Evolutionary conservation across 2,329 filamentous ascomycete species (phyloP), one percentile per base, ranked within the genome.

Genomic region (Kalmusia sp.): DNA sequence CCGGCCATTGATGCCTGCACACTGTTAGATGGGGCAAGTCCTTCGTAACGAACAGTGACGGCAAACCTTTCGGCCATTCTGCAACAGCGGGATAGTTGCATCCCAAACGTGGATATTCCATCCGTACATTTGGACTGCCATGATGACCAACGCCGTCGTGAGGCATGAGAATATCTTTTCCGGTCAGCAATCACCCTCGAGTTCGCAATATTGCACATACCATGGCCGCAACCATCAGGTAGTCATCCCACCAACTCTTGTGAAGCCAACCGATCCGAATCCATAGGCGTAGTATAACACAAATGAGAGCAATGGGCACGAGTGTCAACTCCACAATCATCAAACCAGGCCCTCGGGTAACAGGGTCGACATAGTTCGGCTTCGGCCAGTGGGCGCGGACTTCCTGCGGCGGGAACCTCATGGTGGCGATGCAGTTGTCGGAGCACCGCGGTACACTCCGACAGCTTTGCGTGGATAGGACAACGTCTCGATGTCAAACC

Each of bases 291-390:
- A 74, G 61, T 33, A 66, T 61, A 17, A 75, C 70, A 21, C 69
- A 69, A 9, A 72, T 62, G 52, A 74, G 66, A 21, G 72, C 72
- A 41, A 74, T 61, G 7, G 72, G 71, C 17, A 74, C 57, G 35
- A 75, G 53, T 15, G 71, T 72, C 47, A 74, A 53, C 37, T 75
- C 72, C 17, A 74, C 64, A n/a, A 79, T 72, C 57, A 80, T 69
- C 14, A 80, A 62, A 5, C 68, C 72, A 15, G 73, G 64, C 12
- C 78, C 77, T 54, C 76, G 67, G 2, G 73, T 78, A 19, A 67
- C 61, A 1, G 78, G 78, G 51, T 80, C 54, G 40, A 69, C 65
- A 52, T 79, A 79, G 64, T 80, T 77, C 1, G 78, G 76, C 37
- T 61, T 68, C 3, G 78, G 78, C 71, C 73, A 80, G 44, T 65